Evolutionary conservation across 805 yeast genomes (phyloP), one percentile per base, ranked within the genome.

Genomic region (Saturnispora besseyi): DNA sequence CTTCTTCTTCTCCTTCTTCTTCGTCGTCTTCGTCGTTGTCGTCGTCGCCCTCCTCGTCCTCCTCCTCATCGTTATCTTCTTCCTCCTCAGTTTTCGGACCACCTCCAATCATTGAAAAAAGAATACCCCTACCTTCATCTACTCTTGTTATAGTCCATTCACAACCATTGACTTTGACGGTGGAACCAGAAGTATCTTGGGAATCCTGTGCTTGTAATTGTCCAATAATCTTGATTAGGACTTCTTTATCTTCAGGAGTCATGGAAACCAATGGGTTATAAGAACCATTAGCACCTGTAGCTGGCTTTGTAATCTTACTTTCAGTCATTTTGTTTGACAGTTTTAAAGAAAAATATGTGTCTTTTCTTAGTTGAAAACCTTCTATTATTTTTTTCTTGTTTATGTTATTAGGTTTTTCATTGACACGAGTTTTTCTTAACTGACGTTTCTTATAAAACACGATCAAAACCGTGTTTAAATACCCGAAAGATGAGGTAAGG

Each of bases 121-220:
- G 41, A 15, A 47, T 32, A n/a, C 50, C 50, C 3, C 24, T 29
- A 5, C 50, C 50, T 2, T 36, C 31, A 7, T 37, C 30, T 3
- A 47, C 50, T 15, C 32, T 41, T n/a, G 21, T 28, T 18, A 47
- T 24, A 13, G 36, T 33, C 50, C 50, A 47, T 11, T 41, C 30
- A 11, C 28, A 13, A 15, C 50, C 50, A 28, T 47, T 36, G 22
- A 47, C 31, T 4, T 21, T 22, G 21, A 47, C 45, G 7, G 24
- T 33, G 5, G 34, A 28, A 10, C 28, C 22, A 13, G 33, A 41
- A 7, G 45, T 43, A 12, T 43, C 50, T 22, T 41, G 41, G 13
- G 15, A 12, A 3, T 18, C 22, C 15, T 34, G 15, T 8, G 36
- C 42, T n/a, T 45, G 44, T 21, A 47, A 33, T 18, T 47, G 50